Evolutionary conservation across 2,329 filamentous ascomycete species (phyloP).

Genomic region (Colletotrichum destructivum): DNA sequence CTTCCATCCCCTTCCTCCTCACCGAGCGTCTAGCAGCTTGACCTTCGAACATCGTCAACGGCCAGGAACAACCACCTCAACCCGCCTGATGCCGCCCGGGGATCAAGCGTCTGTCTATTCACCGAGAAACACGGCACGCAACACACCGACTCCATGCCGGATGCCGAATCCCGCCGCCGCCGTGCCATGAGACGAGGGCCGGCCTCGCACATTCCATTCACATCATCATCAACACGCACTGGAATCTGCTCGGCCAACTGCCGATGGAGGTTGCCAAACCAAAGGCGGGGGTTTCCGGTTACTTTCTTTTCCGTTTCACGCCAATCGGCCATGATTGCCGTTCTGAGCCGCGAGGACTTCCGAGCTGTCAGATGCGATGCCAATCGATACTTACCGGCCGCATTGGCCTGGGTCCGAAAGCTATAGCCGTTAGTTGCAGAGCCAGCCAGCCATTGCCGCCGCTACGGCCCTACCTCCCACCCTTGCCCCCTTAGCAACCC

Average conservation of each 20-base stretch:
- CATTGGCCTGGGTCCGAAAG: slow-evolving; percentile 1
- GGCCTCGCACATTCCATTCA: neutral
- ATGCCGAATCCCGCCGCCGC: neutral
- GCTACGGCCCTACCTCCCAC: slow-evolving; percentile 20
- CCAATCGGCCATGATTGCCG: neutral
- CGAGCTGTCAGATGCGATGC: neutral
- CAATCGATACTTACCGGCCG: neutral
- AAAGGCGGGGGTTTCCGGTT: slow-evolving; percentile 8
- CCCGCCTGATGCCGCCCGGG: neutral
- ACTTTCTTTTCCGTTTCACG: slow-evolving; percentile 37
- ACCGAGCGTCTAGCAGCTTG: slow-evolving; percentile 7
- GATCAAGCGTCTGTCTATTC: neutral
- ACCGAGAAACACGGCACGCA: neutral
- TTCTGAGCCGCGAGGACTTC: too few species aligned
- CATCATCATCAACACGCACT: slow-evolving; percentile 1
- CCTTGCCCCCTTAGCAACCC: slow-evolving; percentile 8
- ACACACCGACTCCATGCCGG: neutral
- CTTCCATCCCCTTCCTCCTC: slow-evolving; percentile 12
- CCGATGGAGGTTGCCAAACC: slow-evolving; percentile 1
- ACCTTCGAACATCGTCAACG: slow-evolving; percentile 16
- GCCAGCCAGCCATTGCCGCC: slow-evolving; percentile 21
- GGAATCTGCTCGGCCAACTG: slow-evolving; percentile 29
- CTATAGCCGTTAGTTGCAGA: slow-evolving; percentile 7
- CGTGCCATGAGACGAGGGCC: slow-evolving; percentile 13
- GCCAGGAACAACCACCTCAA: slow-evolving; percentile 18